Evolutionary conservation across 148 eudicot genomes (phyloP), one percentile per base, ranked within the genome.

Genomic region (Vaccinium corymbosum): DNA sequence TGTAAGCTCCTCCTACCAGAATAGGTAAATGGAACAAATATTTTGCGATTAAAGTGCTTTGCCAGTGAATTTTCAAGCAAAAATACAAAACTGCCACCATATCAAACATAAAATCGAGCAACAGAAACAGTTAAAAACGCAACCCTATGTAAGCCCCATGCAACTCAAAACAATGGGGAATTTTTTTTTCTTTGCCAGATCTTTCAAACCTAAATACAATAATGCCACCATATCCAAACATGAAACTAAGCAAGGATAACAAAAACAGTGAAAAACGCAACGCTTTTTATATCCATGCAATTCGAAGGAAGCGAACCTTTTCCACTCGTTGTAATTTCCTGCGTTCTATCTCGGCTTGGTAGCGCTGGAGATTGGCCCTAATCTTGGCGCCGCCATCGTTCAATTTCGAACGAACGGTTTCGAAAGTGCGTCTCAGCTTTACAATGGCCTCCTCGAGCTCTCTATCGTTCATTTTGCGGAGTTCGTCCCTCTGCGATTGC

Each of bases 361-460:
- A 27, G 2, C 72, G 53, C 78, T 56, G 46, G 86, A 86, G 14
- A 50, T n/a, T 22, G 20, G 57, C 78, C 79, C 59, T 83, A 3
- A 87, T 51, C 55, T 89, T 90, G 0, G 0, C 88, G 2, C 92
- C 92, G 7, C 76, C 68, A 79, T 90, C 92, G 4, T 35, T 38
- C 19, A 80, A 48, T 48, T 38, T 75, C 68, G 83, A 73, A 10
- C n/a, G 49, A 11, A 76, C 5, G 27, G 0, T 62, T 4, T 7
- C 29, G 3, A 81, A 3, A 17, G 1, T 32, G 1, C 2, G 14
- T 4, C 7, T 16, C 7, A 3, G 6, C 16, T 82, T 82, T 0
- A n/a, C 64, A 72, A 90, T 88, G 22, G 35, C 49, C 0, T 16
- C 75, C 1, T 77, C 16, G 9, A 90, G 53, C 0, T 85, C 85